A percentile compares a stretch with the other conserved stretches of the same genome.
Conservation (phyloP, 2,329 filamentous ascomycete species). For the Colletotrichum eremochloae region DNA sequence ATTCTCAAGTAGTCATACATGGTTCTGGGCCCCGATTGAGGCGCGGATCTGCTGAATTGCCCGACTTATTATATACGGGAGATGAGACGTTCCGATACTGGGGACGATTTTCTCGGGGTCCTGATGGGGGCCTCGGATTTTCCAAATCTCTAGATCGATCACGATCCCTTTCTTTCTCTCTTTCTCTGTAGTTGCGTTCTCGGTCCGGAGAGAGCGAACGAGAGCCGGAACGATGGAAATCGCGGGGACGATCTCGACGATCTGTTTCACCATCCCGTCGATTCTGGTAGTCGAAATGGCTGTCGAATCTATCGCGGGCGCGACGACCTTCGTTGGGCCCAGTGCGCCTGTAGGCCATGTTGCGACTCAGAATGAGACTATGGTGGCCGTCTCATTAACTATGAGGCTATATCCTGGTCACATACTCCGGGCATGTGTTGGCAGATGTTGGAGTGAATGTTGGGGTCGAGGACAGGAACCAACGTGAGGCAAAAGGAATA, state of each 20-base stretch:
- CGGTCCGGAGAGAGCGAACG: slow-evolving; percentile 14
- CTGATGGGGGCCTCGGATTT: not conserved
- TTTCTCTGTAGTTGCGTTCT: not conserved
- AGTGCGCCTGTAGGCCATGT: slow-evolving; percentile 20
- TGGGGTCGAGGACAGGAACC: no score
- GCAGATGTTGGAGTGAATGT: not conserved
- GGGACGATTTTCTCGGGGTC: slow-evolving; percentile 11
- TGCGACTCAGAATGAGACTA: not conserved
- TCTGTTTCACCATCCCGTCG: slow-evolving; percentile 37
- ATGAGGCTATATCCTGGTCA: not conserved
- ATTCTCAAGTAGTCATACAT: not conserved
- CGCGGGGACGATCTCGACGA: slow-evolving; percentile 14
- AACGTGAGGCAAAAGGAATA: no score
- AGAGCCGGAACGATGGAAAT: slow-evolving; percentile 2
- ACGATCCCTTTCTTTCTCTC: slow-evolving; percentile 36
- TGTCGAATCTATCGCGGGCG: slow-evolving; percentile 35
- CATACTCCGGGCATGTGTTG: not conserved
- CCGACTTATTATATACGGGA: slow-evolving; percentile 12
- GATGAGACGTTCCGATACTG: slow-evolving; percentile 16
- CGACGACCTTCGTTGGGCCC: slow-evolving; percentile 39
- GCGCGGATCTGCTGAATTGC: not conserved
- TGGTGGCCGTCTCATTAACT: slow-evolving; percentile 2
- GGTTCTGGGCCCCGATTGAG: not conserved
- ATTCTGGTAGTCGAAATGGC: slow-evolving; percentile 16
- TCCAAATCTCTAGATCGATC: slow-evolving; percentile 20